Evolutionary conservation across 495 filamentous ascomycete species (phyloP), one percentile per base, ranked within the genome.

Genomic region (Aspergillus asperescens): DNA sequence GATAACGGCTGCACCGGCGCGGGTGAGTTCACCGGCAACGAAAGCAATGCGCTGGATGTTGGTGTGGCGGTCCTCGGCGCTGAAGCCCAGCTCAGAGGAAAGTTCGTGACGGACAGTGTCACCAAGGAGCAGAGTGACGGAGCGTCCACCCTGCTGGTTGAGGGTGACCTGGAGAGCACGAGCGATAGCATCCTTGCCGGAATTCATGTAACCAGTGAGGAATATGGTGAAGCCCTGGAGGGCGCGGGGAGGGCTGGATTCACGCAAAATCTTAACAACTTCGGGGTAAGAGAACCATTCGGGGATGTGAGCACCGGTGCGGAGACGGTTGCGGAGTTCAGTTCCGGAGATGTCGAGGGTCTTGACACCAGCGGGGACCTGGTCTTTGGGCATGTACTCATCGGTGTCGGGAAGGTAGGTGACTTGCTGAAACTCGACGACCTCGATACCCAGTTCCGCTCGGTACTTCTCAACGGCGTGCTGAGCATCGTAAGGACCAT

Each of bases 241-340:
- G 62, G 80, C 83, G 53, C 93, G 85, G 31, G 94, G 82, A 7
- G 91, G 94, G 72, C 95, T 90, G 55, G 90, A 95, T 74, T 98
- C 88, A 58, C 93, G 80, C 45, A 98, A 84, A 39, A 97, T 93
- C 69, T 83, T 84, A 71, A 98, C 93, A 57, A 98, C 94, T 76
- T 98, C 94, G 52, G 94, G 90, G 75, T 98, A 98, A 18, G 93
- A 97, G 80, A 98, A 98, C 93, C 93, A 98, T 69, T 94, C 90
- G 50, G 93, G 93, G 64, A 98, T 98, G 57, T 95, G 89, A 56
- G 84, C 85, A 49, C 93, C 93, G 47, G 85, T 90, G 60, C 89
- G 84, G 45, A 98, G 81, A 55, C 93, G 87, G 46, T 83, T 80
- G 57, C 93, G 90, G 59, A 98, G 87, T 74, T 98, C 93, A 23